Conservation (phyloP, 352 stramenopile species). For the Salisapilia sapeloensis region DNA sequence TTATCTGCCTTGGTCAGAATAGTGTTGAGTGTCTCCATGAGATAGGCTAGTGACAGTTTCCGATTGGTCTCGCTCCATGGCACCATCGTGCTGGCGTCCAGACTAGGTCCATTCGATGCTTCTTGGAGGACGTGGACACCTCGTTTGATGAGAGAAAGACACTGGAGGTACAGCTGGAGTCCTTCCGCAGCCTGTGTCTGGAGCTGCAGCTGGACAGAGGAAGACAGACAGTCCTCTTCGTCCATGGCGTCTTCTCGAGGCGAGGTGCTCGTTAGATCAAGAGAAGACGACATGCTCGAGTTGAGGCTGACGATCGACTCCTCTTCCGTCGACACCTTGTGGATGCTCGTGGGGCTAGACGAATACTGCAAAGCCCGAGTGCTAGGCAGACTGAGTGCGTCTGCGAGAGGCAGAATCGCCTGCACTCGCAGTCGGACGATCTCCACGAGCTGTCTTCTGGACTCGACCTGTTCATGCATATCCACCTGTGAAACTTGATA, state of each 20-base stretch:
- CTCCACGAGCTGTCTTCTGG: slow-evolving; percentile 41
- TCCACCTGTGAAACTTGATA: slow-evolving; percentile 1
- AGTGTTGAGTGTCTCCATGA: slow-evolving; percentile 38
- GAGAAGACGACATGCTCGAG: slow-evolving; percentile 30
- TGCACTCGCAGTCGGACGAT: slow-evolving; percentile 41
- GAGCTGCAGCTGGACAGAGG: too few relatives aligned
- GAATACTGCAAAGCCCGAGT: too few relatives aligned
- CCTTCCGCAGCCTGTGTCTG: slow-evolving; percentile 43
- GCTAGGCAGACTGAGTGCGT: too few relatives aligned
- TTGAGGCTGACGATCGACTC: too few relatives aligned
- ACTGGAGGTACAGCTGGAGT: slow-evolving; percentile 52
- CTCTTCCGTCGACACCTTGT: too few relatives aligned
- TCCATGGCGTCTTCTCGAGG: too few relatives aligned
- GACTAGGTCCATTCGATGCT: too few relatives aligned
- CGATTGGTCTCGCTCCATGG: slow-evolving; percentile 24
- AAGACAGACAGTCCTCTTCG: too few relatives aligned
- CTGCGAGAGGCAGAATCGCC: slow-evolving; percentile 38
- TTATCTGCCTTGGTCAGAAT: slow-evolving; percentile 49
- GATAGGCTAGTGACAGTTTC: slow-evolving; percentile 41
- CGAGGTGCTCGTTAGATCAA: too few relatives aligned
- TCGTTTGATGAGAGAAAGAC: slow-evolving; percentile 41
- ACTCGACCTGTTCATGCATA: too few relatives aligned
- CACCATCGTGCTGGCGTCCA: too few relatives aligned
- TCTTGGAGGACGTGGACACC: slow-evolving; percentile 6
- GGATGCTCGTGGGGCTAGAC: too few relatives aligned